phyloP scores from a whole-genome alignment of 2,329 filamentous ascomycete genomes.

The Uncinocarpus reesii region DNA sequence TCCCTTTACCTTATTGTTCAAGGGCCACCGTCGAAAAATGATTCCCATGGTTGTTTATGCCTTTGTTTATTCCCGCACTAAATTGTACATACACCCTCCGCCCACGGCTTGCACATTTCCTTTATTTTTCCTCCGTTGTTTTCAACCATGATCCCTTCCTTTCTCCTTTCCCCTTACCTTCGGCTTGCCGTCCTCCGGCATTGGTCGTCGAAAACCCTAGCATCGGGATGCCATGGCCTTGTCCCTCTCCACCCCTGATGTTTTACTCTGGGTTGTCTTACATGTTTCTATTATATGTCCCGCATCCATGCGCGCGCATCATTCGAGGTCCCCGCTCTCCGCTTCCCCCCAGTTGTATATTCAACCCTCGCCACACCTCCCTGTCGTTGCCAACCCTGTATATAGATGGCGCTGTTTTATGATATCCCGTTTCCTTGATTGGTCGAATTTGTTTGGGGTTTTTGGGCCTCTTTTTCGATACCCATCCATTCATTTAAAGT shows the following conservation, averaged over 20 bases:
- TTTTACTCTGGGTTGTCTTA: not conserved
- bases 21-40: too few relatives aligned
- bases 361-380: not conserved
- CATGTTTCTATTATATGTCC: not conserved
- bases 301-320: not conserved
- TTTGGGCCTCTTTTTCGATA: not conserved
- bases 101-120: constrained; percentile 4
- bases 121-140: not conserved
- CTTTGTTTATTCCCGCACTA: not conserved
- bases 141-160: too few relatives aligned
- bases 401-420: constrained; percentile 10
- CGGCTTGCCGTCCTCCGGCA: not conserved
- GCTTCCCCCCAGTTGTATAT: not conserved
- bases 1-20: too few relatives aligned
- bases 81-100: constrained; percentile 1
- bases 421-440: constrained; percentile 4
- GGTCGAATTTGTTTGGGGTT: not conserved
- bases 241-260: not conserved
- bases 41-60: not conserved
- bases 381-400: not conserved
- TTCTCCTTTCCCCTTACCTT: not conserved
- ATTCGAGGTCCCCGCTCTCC: not conserved
- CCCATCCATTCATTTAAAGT: not conserved
- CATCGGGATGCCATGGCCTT: not conserved
- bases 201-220: not conserved